phyloP scores from a whole-genome alignment of 352 stramenopile genomes.

The Pythium scleroteichum region DNA sequence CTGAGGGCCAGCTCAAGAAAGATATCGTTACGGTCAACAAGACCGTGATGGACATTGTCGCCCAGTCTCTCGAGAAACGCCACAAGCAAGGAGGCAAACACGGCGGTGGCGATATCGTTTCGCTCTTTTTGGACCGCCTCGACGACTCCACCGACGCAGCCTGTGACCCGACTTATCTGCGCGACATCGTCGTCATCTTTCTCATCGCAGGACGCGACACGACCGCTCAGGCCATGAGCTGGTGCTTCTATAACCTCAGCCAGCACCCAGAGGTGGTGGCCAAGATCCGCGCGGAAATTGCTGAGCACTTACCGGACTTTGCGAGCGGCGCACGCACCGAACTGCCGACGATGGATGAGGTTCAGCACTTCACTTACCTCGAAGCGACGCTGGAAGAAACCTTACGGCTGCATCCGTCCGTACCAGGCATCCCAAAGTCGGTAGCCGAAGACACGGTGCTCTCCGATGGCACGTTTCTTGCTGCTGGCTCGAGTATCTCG shows the following conservation, averaged over 20 bases:
- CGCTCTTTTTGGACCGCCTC: constrained; percentile 49
- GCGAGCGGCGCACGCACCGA: not conserved
- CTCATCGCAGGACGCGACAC: constrained; percentile 77
- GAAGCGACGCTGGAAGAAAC: constrained; percentile 40
- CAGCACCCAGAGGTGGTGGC: not conserved
- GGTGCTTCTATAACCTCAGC: constrained; percentile 53
- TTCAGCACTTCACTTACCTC: constrained; percentile 42
- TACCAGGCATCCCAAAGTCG: constrained; percentile 33
- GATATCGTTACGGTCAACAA: constrained; percentile 46
- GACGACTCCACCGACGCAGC: constrained; percentile 10
- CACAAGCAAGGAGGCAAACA: not conserved
- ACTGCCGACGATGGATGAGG: constrained; percentile 40
- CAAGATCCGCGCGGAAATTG: constrained; percentile 50
- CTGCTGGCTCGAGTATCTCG: constrained; percentile 36
- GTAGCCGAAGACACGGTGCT: constrained; percentile 30
- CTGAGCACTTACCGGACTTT: constrained; percentile 5
- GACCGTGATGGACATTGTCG: constrained; percentile 46
- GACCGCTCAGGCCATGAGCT: constrained; percentile 63
- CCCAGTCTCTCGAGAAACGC: constrained; percentile 33
- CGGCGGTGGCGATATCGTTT: constrained; percentile 36
- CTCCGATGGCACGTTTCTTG: constrained; percentile 31
- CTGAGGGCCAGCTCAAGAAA: constrained; percentile 33
- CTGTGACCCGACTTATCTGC: constrained; percentile 44
- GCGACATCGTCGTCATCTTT: constrained; percentile 73
- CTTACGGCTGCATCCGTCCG: constrained; percentile 36